Evolutionary conservation across 352 stramenopile species (phyloP).

Genomic region (Pythium guiyangense): DNA sequence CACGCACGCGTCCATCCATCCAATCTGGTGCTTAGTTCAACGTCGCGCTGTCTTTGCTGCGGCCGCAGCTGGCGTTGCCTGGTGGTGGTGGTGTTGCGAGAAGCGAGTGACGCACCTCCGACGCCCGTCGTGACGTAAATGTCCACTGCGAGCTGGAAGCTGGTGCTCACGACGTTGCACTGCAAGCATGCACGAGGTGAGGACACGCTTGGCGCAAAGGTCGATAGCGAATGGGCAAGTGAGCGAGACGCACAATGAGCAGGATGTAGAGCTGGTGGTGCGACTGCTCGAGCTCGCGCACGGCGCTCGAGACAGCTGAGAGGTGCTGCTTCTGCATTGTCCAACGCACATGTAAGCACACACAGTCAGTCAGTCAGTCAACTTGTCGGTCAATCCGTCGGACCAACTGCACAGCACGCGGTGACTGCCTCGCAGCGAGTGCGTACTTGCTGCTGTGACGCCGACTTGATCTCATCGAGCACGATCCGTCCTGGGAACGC

Average conservation of each 20-base stretch:
- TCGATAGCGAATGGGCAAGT: too few relatives aligned
- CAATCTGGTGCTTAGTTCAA: slow-evolving; percentile 3
- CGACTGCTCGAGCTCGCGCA: slow-evolving; percentile 57
- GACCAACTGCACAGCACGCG: not conserved
- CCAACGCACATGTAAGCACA: not conserved
- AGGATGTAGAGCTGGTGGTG: slow-evolving; percentile 68
- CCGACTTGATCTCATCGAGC: slow-evolving; percentile 58
- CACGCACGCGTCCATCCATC: not conserved
- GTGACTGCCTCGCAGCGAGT: not conserved
- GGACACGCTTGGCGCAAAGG: not conserved
- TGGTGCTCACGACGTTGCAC: slow-evolving; percentile 63
- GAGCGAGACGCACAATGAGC: slow-evolving; percentile 56
- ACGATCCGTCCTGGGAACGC: slow-evolving; percentile 51
- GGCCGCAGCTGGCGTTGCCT: too few relatives aligned
- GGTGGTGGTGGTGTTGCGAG: too few relatives aligned
- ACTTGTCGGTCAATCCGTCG: too few relatives aligned
- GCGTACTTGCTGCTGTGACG: slow-evolving; percentile 47
- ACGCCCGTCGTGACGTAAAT: slow-evolving; percentile 56
- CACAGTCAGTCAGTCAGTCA: not conserved
- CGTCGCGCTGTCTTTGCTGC: slow-evolving; percentile 9
- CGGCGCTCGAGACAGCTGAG: slow-evolving; percentile 16
- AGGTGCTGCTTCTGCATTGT: slow-evolving; percentile 29
- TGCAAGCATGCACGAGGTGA: slow-evolving; percentile 10
- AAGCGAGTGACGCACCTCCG: slow-evolving; percentile 22
- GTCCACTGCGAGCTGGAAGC: slow-evolving; percentile 52